These are phyloP conservation scores for Catenaria anguillulae DNA, from an alignment of 371 early-diverging fungal genomes.

Conservation along the genomic window DNA sequence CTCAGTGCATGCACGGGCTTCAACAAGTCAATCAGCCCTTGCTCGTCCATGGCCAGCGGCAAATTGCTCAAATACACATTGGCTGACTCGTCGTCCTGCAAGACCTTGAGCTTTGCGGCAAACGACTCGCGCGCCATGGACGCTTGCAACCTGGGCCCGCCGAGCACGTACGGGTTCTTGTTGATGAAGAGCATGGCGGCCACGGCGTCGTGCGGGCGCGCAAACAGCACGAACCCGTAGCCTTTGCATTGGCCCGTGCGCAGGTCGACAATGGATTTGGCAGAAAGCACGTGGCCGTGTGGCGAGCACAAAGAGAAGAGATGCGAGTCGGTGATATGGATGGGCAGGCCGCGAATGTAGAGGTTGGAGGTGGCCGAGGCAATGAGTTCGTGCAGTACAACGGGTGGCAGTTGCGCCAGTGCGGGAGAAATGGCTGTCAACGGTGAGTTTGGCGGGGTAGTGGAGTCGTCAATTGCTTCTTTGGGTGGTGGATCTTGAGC, in stretches of 20 bases:
- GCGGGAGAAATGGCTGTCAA: no score
- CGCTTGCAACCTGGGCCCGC: neutral
- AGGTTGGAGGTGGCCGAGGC: neutral
- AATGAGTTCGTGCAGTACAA: neutral
- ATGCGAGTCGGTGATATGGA: neutral
- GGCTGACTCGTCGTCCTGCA: slow-evolving; percentile 59
- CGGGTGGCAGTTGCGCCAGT: no score
- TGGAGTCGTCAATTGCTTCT: no score
- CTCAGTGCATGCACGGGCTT: slow-evolving; percentile 48
- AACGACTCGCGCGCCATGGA: slow-evolving; percentile 38
- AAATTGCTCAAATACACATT: slow-evolving; percentile 74
- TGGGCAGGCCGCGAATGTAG: neutral
- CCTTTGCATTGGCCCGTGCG: neutral
- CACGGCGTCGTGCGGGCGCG: neutral
- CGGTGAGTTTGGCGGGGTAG: no score
- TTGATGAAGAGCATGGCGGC: neutral
- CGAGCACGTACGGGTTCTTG: neutral
- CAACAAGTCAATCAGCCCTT: slow-evolving; percentile 47
- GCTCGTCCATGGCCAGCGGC: slow-evolving; percentile 53
- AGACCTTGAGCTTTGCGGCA: slow-evolving; percentile 50
- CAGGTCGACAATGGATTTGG: slow-evolving; percentile 1
- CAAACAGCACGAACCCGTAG: neutral
- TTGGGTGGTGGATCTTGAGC: no score
- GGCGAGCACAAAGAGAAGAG: neutral
- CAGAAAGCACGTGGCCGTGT: neutral